Percentiles rank a stretch among this genome's conserved stretches.
phyloP scores from a whole-genome alignment of 192 early-diverging fungal genomes.

The Spizellomyces punctatus region DNA sequence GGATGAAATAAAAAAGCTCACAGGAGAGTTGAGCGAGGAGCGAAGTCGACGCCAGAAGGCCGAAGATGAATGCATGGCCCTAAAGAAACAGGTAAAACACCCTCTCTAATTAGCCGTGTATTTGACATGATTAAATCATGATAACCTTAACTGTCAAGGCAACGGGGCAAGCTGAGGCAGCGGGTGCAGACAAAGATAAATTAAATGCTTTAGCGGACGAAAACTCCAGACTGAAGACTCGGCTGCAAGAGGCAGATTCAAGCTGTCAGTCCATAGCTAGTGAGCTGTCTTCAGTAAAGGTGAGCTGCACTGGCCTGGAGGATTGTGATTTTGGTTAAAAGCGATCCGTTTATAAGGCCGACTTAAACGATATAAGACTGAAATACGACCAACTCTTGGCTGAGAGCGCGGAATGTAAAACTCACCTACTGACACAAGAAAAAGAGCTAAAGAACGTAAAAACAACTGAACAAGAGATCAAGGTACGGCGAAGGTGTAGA shows the following conservation, averaged over 20 bases:
- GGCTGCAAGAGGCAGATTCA: too few species aligned
- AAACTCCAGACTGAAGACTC: too few species aligned
- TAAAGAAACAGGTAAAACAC: slow-evolving; percentile 1
- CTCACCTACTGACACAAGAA: background rate
- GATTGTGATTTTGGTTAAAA: too few species aligned
- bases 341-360: too few species aligned
- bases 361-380: background rate
- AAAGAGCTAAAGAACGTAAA: background rate
- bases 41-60: slow-evolving; percentile 9
- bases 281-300: too few species aligned
- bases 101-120: background rate
- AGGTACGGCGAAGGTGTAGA: background rate
- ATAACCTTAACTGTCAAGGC: background rate
- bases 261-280: too few species aligned
- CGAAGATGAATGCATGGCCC: background rate
- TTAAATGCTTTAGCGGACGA: too few species aligned
- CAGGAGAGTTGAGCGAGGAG: slow-evolving; percentile 16
- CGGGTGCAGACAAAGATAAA: background rate
- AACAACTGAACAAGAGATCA: background rate
- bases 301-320: too few species aligned
- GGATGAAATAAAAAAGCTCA: slow-evolving; percentile 38
- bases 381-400: background rate
- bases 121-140: background rate
- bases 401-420: background rate
- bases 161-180: background rate